Evolutionary conservation across 352 stramenopile species (phyloP).

Genomic region (Pythium pectinolyticum): DNA sequence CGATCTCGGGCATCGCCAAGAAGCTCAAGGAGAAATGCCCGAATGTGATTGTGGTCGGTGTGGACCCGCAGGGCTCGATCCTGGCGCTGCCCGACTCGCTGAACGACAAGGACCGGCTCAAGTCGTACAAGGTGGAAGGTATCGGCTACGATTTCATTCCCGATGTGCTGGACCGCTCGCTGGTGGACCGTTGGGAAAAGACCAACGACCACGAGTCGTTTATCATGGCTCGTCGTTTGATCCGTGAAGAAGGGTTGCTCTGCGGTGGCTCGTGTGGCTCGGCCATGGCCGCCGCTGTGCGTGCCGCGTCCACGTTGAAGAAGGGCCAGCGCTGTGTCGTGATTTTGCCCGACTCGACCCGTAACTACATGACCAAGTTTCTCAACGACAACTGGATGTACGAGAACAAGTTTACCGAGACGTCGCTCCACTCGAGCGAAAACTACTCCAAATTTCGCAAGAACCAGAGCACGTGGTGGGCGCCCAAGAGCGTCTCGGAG

Average conservation of each 20-base stretch:
- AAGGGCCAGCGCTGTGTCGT: constrained; percentile 93
- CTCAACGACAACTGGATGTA: constrained; percentile 95
- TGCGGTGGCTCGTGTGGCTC: constrained; percentile 93
- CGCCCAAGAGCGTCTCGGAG: constrained; percentile 78
- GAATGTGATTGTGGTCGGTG: constrained; percentile 81
- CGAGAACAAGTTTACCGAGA: constrained; percentile 69
- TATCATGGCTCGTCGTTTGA: constrained; percentile 92
- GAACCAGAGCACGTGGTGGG: constrained; percentile 91
- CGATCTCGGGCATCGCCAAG: constrained; percentile 91
- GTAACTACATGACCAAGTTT: constrained; percentile 99
- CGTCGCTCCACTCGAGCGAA: constrained; percentile 64
- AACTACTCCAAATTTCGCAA: constrained; percentile 74
- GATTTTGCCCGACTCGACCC: constrained; percentile 92
- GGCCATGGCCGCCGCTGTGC: constrained; percentile 80
- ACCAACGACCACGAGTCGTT: constrained; percentile 93
- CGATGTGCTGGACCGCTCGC: constrained; percentile 88
- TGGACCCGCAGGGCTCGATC: constrained; percentile 92
- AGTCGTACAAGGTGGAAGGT: constrained; percentile 93
- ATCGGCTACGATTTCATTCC: constrained; percentile 98
- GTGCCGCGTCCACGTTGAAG: constrained; percentile 74
- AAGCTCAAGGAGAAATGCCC: constrained; percentile 93
- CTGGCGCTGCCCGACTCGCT: constrained; percentile 88
- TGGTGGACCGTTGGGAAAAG: constrained; percentile 95
- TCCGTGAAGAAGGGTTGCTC: constrained; percentile 94
- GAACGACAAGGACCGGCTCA: constrained; percentile 90